phyloP scores from a whole-genome alignment of 106 monocot genomes.

The Alisma plantagoaquatica region DNA sequence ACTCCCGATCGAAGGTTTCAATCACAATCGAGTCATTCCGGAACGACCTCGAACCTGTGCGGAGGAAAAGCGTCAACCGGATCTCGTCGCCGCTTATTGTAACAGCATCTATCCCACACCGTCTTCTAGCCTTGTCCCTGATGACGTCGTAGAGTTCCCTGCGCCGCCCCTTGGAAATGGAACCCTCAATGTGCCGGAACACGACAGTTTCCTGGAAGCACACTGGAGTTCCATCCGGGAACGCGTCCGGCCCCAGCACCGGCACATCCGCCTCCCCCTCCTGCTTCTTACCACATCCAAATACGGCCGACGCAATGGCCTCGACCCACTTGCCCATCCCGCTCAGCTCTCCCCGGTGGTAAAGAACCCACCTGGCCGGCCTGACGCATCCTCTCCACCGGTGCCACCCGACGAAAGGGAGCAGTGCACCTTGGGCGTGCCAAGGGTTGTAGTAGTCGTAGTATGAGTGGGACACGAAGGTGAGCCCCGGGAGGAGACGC shows the following conservation, averaged over 20 bases:
- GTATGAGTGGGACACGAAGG: constrained; percentile 58
- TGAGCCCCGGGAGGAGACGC: constrained; percentile 34
- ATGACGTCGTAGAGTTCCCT: constrained; percentile 42
- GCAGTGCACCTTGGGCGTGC: constrained; percentile 47
- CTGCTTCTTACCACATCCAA: constrained; percentile 19
- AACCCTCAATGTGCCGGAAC: constrained; percentile 48
- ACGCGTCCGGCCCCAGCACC: neutral
- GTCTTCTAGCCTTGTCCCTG: constrained; percentile 56
- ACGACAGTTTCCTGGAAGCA: constrained; percentile 84
- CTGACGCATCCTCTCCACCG: constrained; percentile 14
- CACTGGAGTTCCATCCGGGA: constrained; percentile 2
- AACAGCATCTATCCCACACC: constrained; percentile 22
- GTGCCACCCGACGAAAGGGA: constrained; percentile 56
- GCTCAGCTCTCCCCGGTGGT: constrained; percentile 55
- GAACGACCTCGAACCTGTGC: constrained; percentile 51
- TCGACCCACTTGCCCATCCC: constrained; percentile 43
- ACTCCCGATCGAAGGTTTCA: constrained; percentile 34
- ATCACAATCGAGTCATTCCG: constrained; percentile 52
- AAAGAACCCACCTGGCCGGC: constrained; percentile 66
- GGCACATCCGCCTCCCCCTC: constrained; percentile 21
- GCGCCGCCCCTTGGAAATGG: constrained; percentile 16
- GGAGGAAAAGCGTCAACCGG: constrained; percentile 30
- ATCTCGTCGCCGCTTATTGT: neutral
- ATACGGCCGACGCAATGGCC: constrained; percentile 17
- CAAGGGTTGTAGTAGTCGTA: constrained; percentile 58